Evolutionary conservation across 1,139 yeast genomes (phyloP).

Genomic region (Debaryomyces subglobosus): DNA sequence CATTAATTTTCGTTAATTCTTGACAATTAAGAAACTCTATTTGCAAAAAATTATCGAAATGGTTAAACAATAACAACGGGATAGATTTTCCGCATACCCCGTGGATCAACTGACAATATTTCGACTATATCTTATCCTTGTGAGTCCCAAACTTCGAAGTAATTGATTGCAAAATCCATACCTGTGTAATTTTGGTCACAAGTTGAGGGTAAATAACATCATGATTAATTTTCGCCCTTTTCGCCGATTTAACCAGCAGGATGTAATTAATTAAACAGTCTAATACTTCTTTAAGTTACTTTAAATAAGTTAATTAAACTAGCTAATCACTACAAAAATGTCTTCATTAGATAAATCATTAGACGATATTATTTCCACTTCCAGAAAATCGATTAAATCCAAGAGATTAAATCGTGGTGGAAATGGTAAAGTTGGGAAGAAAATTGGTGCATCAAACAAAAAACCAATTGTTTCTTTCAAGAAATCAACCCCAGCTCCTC

Average conservation of each 20-base stretch:
- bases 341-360: slow-evolving; percentile 86
- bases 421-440: slow-evolving; percentile 34
- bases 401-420: slow-evolving; percentile 33
- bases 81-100: background rate
- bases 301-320: slow-evolving; percentile 1
- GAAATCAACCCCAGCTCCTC: slow-evolving; percentile 37
- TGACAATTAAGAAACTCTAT: background rate
- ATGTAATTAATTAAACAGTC: background rate
- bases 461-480: slow-evolving; percentile 41
- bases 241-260: slow-evolving; percentile 5
- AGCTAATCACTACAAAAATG: slow-evolving; percentile 19
- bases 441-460: slow-evolving; percentile 32
- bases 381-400: slow-evolving; percentile 35
- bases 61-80: background rate
- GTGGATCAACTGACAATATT: background rate
- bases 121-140: background rate
- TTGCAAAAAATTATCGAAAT: background rate
- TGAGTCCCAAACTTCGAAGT: background rate
- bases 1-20: background rate
- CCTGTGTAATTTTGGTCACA: background rate
- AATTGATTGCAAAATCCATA: background rate
- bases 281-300: background rate
- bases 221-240: background rate
- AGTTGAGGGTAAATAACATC: background rate
- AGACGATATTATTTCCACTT: slow-evolving; percentile 87